Base-by-base conservation (phyloP, 306 rosid genomes). In the Trifolium dubium region DNA sequence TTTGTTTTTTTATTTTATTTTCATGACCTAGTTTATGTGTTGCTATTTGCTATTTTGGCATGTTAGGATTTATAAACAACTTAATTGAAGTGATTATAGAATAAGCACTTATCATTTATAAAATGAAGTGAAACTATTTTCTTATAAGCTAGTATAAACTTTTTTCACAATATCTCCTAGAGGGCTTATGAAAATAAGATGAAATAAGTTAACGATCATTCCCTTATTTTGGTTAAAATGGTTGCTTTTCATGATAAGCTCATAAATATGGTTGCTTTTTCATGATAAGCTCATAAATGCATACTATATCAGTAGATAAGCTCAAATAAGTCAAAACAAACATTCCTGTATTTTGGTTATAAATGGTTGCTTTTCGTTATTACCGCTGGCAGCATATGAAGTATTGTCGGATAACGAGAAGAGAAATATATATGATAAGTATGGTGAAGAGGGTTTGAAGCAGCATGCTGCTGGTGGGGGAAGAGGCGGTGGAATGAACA, bases 401-500 rank as follows among this genome's bases (percentile, higher is more conserved):
- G 97, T 90, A 10, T 77, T 94, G 76, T 84, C 96, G 7, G 99
- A 94, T 62, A 74, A 86, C 66, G 95, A 94, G 81, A 94, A 94
- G 86, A 88, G 97, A 78, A 81, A 34, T 50, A 90, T 94, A 32
- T 94, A 94, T 73, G 97, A 94, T 71, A 90, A 81, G 79, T 80
- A 89, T 7, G 99, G 99, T 35, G 99, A 94, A 77, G 99, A 94
- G 63, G 99, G 99, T 50, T 83, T 94, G 78, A 94, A 94, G 83
- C 99, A 94, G 84, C 99, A 94, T 79, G 96, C 99, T 35, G 97
- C 96, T 55, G 77, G 84, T 79, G 97, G 97, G 61, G 89, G 94
- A 80, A 85, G 98, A 63, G 85, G 95, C 73, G 96, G 93, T 46
- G 98, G 98, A 54, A 87, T 91, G 97, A 92, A 94, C 84, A 81